Evolutionary conservation across 2,329 filamentous ascomycete species (phyloP).

Genomic region (Xylogone sp.): DNA sequence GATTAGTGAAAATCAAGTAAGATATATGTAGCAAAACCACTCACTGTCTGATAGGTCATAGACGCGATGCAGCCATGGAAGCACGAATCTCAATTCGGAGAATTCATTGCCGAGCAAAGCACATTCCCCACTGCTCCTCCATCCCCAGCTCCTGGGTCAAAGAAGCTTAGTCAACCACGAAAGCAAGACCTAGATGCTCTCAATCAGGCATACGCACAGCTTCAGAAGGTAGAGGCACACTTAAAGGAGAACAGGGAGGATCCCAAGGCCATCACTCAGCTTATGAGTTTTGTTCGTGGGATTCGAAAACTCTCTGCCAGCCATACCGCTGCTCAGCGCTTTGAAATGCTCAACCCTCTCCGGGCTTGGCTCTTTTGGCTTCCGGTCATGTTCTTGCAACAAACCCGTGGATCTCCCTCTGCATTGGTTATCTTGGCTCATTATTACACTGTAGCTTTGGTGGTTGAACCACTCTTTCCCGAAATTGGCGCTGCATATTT

Average conservation of each 20-base stretch:
- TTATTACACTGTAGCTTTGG: slow-evolving; percentile 84
- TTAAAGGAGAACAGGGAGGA: slow-evolving; percentile 68
- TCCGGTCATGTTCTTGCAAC: slow-evolving; percentile 77
- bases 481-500: slow-evolving; percentile 89
- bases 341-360: slow-evolving; percentile 82
- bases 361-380: slow-evolving; percentile 96
- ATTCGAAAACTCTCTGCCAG: slow-evolving; percentile 67
- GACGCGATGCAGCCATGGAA: slow-evolving; percentile 90
- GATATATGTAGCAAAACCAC: slow-evolving; percentile 10
- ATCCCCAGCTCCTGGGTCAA: slow-evolving; percentile 58
- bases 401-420: slow-evolving; percentile 69
- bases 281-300: slow-evolving; percentile 69
- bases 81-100: slow-evolving; percentile 80
- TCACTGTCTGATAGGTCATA: slow-evolving; percentile 60
- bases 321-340: slow-evolving; percentile 76
- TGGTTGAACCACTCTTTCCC: slow-evolving; percentile 87
- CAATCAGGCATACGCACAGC: slow-evolving; percentile 61
- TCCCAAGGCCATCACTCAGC: slow-evolving; percentile 62
- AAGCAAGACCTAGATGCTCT: slow-evolving; percentile 70
- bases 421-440: slow-evolving; percentile 83
- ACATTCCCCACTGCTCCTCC: slow-evolving; percentile 65
- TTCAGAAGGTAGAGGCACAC: slow-evolving; percentile 64
- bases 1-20: background rate
- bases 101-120: slow-evolving; percentile 77
- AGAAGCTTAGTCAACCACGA: slow-evolving; percentile 53